These are phyloP conservation scores for Phytophthora sojae DNA, from an alignment of 352 stramenopile species.

Conservation along the genomic window DNA sequence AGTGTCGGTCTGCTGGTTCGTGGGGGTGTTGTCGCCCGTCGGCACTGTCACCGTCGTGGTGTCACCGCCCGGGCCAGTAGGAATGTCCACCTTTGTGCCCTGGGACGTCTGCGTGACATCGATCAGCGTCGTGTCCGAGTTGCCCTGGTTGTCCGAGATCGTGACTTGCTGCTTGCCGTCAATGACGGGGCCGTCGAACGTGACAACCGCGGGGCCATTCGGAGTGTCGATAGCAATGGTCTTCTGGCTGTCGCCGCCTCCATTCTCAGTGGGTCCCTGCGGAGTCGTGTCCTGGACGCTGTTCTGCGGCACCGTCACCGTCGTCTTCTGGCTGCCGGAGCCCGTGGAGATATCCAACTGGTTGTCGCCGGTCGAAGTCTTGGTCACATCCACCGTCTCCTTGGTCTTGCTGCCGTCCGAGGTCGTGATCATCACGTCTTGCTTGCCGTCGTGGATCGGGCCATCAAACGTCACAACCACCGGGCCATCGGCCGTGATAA, in stretches of 20 bases:
- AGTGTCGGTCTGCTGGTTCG: background rate
- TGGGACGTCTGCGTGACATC: background rate
- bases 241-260: background rate
- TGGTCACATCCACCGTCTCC: background rate
- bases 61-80: background rate
- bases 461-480: background rate
- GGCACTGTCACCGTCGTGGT: background rate
- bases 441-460: background rate
- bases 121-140: background rate
- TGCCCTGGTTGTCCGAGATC: background rate
- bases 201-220: background rate
- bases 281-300: background rate
- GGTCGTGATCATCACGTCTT: conserved; percentile 11
- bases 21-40: background rate
- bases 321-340: background rate
- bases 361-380: background rate
- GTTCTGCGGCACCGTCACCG: background rate
- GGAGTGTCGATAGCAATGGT: background rate
- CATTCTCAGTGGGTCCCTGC: background rate
- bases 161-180: conserved; percentile 1
- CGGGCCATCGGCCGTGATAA: conserved; percentile 3
- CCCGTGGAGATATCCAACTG: background rate
- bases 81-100: background rate
- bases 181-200: background rate
- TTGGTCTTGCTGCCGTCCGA: background rate